Conservation (phyloP, 2,329 filamentous ascomycete species). For the Neobulgaria alba region DNA sequence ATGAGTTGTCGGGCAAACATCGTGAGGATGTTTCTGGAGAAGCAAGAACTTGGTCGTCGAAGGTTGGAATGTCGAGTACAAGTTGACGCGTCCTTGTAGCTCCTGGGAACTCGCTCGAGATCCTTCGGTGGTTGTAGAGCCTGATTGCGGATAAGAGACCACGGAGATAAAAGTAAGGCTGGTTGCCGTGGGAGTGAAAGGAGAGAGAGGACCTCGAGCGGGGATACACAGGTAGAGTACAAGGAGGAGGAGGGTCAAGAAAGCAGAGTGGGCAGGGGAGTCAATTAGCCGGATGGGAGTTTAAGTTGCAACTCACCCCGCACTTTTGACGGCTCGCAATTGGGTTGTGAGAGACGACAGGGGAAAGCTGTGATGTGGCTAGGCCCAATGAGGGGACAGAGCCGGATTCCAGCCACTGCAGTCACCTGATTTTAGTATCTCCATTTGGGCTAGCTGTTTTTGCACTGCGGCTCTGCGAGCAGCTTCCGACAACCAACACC, state of each 20-base stretch:
- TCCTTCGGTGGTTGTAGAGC: not conserved
- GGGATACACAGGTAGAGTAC: not conserved
- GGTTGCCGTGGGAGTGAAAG: not conserved
- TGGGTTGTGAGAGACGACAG: not conserved
- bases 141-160: not conserved
- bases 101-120: not conserved
- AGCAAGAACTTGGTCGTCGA: too few relatives aligned
- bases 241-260: not conserved
- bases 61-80: too few relatives aligned
- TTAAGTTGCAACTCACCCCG: not conserved
- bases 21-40: slow-evolving; percentile 16
- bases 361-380: not conserved
- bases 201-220: not conserved
- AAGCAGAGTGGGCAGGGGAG: not conserved
- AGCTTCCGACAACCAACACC: slow-evolving; percentile 6
- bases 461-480: slow-evolving; percentile 10
- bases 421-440: not conserved
- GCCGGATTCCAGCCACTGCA: not conserved
- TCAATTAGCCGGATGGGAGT: not conserved
- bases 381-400: not conserved
- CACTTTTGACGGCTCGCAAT: not conserved
- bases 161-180: not conserved
- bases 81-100: too few relatives aligned
- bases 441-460: not conserved
- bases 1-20: slow-evolving; percentile 25